Evolutionary conservation across 768 basidiomycete species (phyloP), one percentile per base, ranked within the genome.

Genomic region (Lactifluus subvellereus): DNA sequence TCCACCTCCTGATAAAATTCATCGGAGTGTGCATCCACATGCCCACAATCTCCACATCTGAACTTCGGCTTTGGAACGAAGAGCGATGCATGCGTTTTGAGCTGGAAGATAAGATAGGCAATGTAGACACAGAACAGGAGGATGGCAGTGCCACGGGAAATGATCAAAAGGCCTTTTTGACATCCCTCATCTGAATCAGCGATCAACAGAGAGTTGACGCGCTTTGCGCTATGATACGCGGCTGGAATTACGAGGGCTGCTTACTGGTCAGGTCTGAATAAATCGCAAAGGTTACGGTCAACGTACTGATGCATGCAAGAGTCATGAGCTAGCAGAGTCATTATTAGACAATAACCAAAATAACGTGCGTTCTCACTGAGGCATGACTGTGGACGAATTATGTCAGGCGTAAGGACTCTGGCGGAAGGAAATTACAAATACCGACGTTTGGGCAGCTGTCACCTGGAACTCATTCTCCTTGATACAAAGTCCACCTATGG

Each of bases 361-460:
- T 42, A 47, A 27, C 2, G 35, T 14, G 53, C 45, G 62, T 45
- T 42, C 54, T 55, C 40, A 67, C 55, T 43, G 67, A 68, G 27
- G 61, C 40, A 47, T 52, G 60, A 18, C 65, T 63, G 35, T 48
- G 11, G 18, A 49, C 9, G 30, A 16, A 22, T 30, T 14, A n/a
- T 43, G 33, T 60, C 32, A 68, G 49, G 33, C 4, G n/a, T n/a
- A 47, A 14, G 18, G 14, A 10, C 16, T 6, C 9, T 11, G 48
- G 20, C 2, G 22, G 42, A 6, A 16, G 30, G 45, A 33, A 48
- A 27, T 16, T 27, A 27, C 7, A 43, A 18, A 43, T 43, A 79
- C 86, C 70, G 68, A 91, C 85, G 92, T 85, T 77, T 95, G 94
- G 27, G 94, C 93, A 35, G 91, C 93, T 16, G 89, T 93, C 32